Percentiles rank a stretch among this genome's conserved stretches.
phyloP scores from a whole-genome alignment of 192 early-diverging fungal genomes.

The Lobosporangium transversale region DNA sequence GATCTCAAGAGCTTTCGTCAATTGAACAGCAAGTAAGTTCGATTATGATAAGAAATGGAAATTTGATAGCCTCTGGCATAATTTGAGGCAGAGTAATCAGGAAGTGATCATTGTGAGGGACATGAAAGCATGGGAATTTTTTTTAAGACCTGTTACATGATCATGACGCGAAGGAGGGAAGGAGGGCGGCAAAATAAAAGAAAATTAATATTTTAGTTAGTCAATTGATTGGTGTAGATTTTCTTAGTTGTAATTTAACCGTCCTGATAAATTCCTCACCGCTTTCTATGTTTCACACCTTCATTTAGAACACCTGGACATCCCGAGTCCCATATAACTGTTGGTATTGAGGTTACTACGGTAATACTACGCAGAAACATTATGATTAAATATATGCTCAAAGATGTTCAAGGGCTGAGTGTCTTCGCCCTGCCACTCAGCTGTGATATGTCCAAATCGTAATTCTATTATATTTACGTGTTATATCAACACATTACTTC shows the following conservation, averaged over 20 bases:
- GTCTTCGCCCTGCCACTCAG: too few species aligned
- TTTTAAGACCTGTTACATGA: too few species aligned
- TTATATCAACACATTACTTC: not conserved
- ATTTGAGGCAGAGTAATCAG: too few species aligned
- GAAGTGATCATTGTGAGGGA: not conserved
- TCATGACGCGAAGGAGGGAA: too few species aligned
- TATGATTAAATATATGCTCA: not conserved
- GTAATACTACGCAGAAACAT: slow-evolving; percentile 24
- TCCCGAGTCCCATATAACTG: slow-evolving; percentile 88
- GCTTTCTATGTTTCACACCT: not conserved
- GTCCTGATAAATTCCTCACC: not conserved
- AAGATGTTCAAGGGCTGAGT: not conserved
- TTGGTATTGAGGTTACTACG: slow-evolving; percentile 96
- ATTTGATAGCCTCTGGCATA: too few species aligned
- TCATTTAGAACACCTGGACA: slow-evolving; percentile 90
- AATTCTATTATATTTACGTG: not conserved
- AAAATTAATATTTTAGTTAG: not conserved
- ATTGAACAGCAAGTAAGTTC: slow-evolving; percentile 72
- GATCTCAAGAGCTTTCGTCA: slow-evolving; percentile 95
- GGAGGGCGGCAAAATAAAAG: not conserved
- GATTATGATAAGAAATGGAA: not conserved
- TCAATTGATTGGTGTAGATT: not conserved
- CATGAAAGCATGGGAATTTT: slow-evolving; percentile 8
- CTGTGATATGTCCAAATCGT: not conserved
- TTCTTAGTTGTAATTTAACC: too few species aligned